These are phyloP conservation scores for Eimeria sp. DNA, from an alignment of 169 alveolate species.

Conservation along the genomic window DNA sequence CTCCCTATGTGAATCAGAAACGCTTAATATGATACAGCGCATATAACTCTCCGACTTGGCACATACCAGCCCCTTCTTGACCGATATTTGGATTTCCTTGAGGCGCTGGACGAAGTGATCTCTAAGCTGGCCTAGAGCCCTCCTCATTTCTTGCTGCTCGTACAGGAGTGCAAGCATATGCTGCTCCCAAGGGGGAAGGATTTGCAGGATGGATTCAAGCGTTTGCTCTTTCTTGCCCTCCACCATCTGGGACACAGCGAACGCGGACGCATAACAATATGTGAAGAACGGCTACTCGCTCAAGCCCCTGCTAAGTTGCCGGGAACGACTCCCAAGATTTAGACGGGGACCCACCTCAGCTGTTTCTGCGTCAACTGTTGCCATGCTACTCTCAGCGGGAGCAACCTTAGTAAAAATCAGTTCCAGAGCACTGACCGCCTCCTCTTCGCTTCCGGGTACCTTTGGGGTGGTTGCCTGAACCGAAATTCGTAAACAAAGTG, in stretches of 20 bases:
- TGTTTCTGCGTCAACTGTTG: slow-evolving; percentile 50
- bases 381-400: slow-evolving; percentile 40
- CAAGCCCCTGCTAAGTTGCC: not conserved
- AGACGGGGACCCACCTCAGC: slow-evolving; percentile 31
- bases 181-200: slow-evolving; percentile 90
- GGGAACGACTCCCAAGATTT: too few species aligned
- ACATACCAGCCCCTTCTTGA: slow-evolving; percentile 86
- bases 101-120: slow-evolving; percentile 86
- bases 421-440: slow-evolving; percentile 69
- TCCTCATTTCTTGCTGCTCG: slow-evolving; percentile 90
- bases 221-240: slow-evolving; percentile 86
- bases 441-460: slow-evolving; percentile 19
- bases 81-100: slow-evolving; percentile 85
- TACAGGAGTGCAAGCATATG: slow-evolving; percentile 89
- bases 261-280: not conserved
- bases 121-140: slow-evolving; percentile 86
- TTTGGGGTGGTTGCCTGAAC: slow-evolving; percentile 38
- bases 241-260: slow-evolving; percentile 78
- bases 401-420: slow-evolving; percentile 25
- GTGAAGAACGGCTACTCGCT: not conserved
- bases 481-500: not conserved
- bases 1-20: not conserved
- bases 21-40: not conserved
- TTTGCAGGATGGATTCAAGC: slow-evolving; percentile 85
- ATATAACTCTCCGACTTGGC: not conserved